phyloP scores from a whole-genome alignment of 495 filamentous ascomycete genomes.

The Penicilliopsis zonata region DNA sequence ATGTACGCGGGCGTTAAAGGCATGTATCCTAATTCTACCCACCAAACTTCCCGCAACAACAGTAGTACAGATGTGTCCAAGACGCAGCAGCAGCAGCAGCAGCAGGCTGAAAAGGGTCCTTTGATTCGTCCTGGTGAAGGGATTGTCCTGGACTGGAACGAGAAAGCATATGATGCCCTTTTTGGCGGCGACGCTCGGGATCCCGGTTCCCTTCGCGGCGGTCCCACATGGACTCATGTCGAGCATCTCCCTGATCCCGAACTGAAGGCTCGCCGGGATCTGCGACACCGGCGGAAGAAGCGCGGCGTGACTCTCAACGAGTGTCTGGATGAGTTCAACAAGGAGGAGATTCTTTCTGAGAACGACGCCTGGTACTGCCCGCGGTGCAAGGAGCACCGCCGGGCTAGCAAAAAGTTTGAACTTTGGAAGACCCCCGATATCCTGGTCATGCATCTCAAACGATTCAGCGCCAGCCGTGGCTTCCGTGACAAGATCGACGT shows the following conservation, averaged over 20 bases:
- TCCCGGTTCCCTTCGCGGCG: constrained; percentile 36
- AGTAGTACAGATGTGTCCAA: too few relatives aligned
- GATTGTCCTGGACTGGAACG: constrained; percentile 73
- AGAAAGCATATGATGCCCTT: constrained; percentile 50
- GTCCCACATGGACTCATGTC: constrained; percentile 38
- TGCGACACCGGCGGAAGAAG: constrained; percentile 50
- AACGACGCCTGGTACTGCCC: constrained; percentile 96
- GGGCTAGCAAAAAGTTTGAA: constrained; percentile 91
- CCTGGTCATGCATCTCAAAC: constrained; percentile 86
- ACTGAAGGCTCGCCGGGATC: constrained; percentile 44
- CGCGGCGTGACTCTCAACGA: constrained; percentile 75
- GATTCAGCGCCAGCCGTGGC: constrained; percentile 66
- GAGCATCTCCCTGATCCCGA: constrained; percentile 52
- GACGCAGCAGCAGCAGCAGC: constrained; percentile 4
- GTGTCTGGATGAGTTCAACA: constrained; percentile 88
- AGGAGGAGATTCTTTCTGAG: constrained; percentile 79
- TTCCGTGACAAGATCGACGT: constrained; percentile 83
- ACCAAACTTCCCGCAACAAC: constrained; percentile 1
- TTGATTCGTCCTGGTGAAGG: constrained; percentile 68
- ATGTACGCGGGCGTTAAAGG: constrained; percentile 6
- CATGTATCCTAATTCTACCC: constrained; percentile 1
- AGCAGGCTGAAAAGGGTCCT: constrained; percentile 36
- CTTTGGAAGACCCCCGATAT: constrained; percentile 95
- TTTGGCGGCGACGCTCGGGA: constrained; percentile 44
- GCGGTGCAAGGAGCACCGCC: constrained; percentile 82